Base-by-base conservation (phyloP, 768 basidiomycete species). In the Leccinum sublutescens region DNA sequence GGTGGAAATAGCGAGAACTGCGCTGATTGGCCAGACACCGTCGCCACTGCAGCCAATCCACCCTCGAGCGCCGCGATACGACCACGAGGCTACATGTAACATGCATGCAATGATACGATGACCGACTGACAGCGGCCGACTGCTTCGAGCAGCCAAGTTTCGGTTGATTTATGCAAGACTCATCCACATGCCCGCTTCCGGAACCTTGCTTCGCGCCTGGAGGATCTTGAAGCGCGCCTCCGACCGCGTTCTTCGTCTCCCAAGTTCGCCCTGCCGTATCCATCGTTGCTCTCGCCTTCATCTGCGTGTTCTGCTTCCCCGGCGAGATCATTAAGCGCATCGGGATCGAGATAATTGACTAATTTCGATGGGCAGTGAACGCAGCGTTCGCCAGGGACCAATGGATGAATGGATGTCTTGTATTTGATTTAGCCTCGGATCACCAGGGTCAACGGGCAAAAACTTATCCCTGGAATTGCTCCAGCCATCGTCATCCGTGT, bases 181-280 rank as follows among this genome's bases (percentile, higher is more conserved):
- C 66, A 88, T 80, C 88, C 89, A 92, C 89, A 91, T 91, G 45
- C 89, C 86, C 58, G 80, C 81, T 59, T 80, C 81, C 2, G 90
- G 90, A 23, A 91, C 62, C 71, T 83, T 80, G 63, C 82, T 87
- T 52, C 88, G 80, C 21, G 83, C 83, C 68, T 91, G 80, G 53
- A 92, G 74, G 54, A 93, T 93, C 74, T 79, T 84, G 62, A 86
- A 68, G 90, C 89, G 50, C 78, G 82, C 61, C 78, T 79, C 50
- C 85, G 78, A 2, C 85, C 83, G 45, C 85, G 79, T 25, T 76
- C 79, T 31, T 67, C 69, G 19, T 70, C 69, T 8, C 61, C 40
- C 14, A 43, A 51, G 15, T 68, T 68, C 2, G 69, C 66, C 19
- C 62, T 66, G 23, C 15, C 52, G 2, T 59, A 56, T 27, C 71